phyloP scores from a whole-genome alignment of 805 yeast genomes.

The Yarrowia sp. region DNA sequence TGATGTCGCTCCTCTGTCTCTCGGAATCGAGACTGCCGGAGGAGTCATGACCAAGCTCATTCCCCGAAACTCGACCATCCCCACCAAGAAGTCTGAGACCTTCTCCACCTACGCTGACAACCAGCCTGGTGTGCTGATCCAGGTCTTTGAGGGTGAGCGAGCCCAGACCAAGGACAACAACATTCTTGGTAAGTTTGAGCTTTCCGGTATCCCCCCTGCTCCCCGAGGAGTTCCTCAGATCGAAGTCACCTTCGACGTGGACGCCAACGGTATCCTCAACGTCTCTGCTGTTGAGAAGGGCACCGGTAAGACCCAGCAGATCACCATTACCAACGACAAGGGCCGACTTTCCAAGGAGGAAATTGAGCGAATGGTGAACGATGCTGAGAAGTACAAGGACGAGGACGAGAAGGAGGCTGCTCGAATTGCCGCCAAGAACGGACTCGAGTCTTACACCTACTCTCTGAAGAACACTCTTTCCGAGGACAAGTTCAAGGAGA shows the following conservation, averaged over 20 bases:
- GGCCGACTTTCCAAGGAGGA: constrained; percentile 72
- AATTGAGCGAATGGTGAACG: constrained; percentile 80
- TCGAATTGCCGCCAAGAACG: constrained; percentile 89
- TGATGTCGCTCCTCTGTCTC: constrained; percentile 96
- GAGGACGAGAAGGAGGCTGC: constrained; percentile 91
- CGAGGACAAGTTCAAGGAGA: constrained; percentile 75
- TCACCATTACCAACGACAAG: constrained; percentile 94
- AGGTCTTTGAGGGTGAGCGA: constrained; percentile 98
- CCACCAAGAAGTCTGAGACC: constrained; percentile 94
- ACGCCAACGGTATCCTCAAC: constrained; percentile 96
- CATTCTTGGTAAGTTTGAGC: constrained; percentile 94
- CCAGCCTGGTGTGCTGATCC: constrained; percentile 98
- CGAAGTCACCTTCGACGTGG: constrained; percentile 95
- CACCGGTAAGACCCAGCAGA: constrained; percentile 92
- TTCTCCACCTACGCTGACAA: constrained; percentile 97
- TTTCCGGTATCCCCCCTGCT: constrained; percentile 95
- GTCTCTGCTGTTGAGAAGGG: constrained; percentile 97
- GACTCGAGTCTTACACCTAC: constrained; percentile 89
- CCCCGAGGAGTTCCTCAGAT: constrained; percentile 99
- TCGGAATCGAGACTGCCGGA: constrained; percentile 99
- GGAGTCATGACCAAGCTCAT: constrained; percentile 98
- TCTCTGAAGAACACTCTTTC: constrained; percentile 76
- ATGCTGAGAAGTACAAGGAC: constrained; percentile 93
- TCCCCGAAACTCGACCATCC: constrained; percentile 97
- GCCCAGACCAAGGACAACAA: constrained; percentile 94